Evolutionary conservation across 768 basidiomycete genomes (phyloP).

Genomic region (Saitozyma podzolica): DNA sequence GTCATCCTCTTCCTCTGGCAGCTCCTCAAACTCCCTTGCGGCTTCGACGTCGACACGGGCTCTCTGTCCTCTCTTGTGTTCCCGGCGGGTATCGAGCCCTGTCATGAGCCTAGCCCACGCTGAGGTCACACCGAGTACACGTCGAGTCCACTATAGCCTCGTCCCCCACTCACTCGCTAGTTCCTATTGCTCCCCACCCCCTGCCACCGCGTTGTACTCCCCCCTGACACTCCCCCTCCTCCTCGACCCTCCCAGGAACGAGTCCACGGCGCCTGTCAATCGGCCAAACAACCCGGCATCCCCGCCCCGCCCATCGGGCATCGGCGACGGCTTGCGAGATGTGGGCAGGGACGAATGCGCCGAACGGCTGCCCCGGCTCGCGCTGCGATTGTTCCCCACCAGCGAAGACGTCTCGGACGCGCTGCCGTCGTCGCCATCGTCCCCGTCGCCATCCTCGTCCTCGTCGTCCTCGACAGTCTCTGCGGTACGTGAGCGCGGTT

Average conservation of each 20-base stretch:
- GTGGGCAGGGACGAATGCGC: constrained; percentile 30
- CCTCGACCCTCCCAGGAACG: constrained; percentile 15
- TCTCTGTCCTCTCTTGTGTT: background rate
- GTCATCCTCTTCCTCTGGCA: constrained; percentile 12
- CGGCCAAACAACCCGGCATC: constrained; percentile 18
- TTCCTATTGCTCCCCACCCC: constrained; percentile 42
- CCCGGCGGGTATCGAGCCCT: constrained; percentile 31
- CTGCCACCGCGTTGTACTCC: constrained; percentile 32
- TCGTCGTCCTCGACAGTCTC: constrained; percentile 42
- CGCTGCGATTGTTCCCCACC: constrained; percentile 10
- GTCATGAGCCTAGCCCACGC: constrained; percentile 2
- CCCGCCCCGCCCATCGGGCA: constrained; percentile 12
- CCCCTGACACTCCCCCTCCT: constrained; percentile 25
- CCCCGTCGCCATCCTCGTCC: constrained; percentile 24
- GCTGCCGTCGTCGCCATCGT: constrained; percentile 23
- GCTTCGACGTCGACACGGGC: constrained; percentile 23
- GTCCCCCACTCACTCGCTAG: constrained; percentile 51
- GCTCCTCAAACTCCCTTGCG: constrained; percentile 30
- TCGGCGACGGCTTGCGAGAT: constrained; percentile 28
- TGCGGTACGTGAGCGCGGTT: background rate
- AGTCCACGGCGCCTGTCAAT: constrained; percentile 9
- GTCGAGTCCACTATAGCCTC: too few species aligned
- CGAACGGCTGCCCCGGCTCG: constrained; percentile 6
- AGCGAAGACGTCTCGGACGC: constrained; percentile 30
- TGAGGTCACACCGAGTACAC: background rate